Base-by-base conservation (phyloP, 2,329 filamentous ascomycete species). In the Trichoderma sp. region DNA sequence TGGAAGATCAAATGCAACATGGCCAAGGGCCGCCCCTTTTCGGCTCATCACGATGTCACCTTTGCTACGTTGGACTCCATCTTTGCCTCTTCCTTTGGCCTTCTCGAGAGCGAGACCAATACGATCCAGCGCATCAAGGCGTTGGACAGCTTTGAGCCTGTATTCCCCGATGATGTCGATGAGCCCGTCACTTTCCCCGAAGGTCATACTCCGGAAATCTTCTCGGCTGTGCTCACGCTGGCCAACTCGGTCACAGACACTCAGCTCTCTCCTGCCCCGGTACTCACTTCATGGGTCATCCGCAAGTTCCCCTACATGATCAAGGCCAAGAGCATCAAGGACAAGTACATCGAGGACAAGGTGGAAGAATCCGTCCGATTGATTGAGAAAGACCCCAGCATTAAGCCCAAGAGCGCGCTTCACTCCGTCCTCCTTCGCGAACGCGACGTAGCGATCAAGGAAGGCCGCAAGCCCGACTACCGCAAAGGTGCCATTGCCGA, bases 261-360 rank as follows among this genome's bases (percentile, higher is more conserved):
- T 41, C 66, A 69, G 31, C 66, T 69, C 66, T 69, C 66, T 59
- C 66, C 66, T 69, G 66, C 66, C 14, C 66, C 66, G 31, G 66
- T 69, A 14, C 16, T 69, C 14, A 69, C 50, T 59, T 69, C 66
- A 3, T 69, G 66, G 66, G n/a, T 69, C 21, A 59, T 69, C 14
- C 66, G 66, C 66, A 69, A 69, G 66, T 69, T 69, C 66, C 66
- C 66, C 31, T 69, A 69, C 50, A 69, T 69, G 66, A 69, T 31
- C 56, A 69, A 38, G 50, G 66, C 66, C n/a, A 69, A 69, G 31
- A 21, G 14, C 6, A 69, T 69, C 50, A 69, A 69, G 31, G 66
- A 69, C 66, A 69, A 69, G 66, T 69, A 69, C 50, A 69, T 69
- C 21, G 31, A 27, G 21, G 31, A 59, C 31, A 69, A 69, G 66